Percentiles rank a stretch among this genome's conserved stretches.
phyloP scores from a whole-genome alignment of 106 monocot genomes.

The Xerophyta viscosa region DNA sequence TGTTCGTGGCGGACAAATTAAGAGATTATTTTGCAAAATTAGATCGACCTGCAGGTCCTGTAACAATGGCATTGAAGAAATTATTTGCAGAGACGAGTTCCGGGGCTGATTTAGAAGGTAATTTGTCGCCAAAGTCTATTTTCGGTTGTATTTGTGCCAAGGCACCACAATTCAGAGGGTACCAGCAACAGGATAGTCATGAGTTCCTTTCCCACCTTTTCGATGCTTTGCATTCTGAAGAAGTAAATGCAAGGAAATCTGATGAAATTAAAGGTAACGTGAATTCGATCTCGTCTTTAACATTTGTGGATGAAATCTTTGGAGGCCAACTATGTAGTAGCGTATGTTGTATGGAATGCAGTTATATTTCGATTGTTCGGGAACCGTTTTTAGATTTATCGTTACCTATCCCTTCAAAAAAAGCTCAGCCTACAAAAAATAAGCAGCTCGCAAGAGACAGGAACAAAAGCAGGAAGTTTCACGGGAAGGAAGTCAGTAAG shows the following conservation, averaged over 20 bases:
- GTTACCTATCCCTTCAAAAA: constrained; percentile 67
- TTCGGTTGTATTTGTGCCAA: constrained; percentile 58
- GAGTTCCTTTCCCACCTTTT: constrained; percentile 76
- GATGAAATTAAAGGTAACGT: constrained; percentile 7
- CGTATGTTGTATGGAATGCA: constrained; percentile 51
- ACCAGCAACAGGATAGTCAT: constrained; percentile 88
- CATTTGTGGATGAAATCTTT: constrained; percentile 64
- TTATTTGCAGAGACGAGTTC: constrained; percentile 48
- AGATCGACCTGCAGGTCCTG: constrained; percentile 31
- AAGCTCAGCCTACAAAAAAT: constrained; percentile 10
- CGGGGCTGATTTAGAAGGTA: constrained; percentile 18
- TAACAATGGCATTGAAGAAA: constrained; percentile 55
- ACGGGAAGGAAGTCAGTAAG: constrained; percentile 10
- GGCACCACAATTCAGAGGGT: constrained; percentile 68
- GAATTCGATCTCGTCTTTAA: constrained; percentile 9
- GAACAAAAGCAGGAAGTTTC: constrained; percentile 14
- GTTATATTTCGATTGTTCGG: constrained; percentile 53
- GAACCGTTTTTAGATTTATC: constrained; percentile 84
- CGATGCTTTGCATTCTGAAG: constrained; percentile 57
- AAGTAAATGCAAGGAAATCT: constrained; percentile 31
- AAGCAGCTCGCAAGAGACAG: constrained; percentile 9
- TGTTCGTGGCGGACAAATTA: constrained; percentile 31
- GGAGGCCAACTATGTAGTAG: constrained; percentile 66
- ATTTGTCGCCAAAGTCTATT: constrained; percentile 41
- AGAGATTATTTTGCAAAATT: constrained; percentile 33